Base-by-base conservation (phyloP, 208 protist species). In the Vickermania ingenoplastis region DNA sequence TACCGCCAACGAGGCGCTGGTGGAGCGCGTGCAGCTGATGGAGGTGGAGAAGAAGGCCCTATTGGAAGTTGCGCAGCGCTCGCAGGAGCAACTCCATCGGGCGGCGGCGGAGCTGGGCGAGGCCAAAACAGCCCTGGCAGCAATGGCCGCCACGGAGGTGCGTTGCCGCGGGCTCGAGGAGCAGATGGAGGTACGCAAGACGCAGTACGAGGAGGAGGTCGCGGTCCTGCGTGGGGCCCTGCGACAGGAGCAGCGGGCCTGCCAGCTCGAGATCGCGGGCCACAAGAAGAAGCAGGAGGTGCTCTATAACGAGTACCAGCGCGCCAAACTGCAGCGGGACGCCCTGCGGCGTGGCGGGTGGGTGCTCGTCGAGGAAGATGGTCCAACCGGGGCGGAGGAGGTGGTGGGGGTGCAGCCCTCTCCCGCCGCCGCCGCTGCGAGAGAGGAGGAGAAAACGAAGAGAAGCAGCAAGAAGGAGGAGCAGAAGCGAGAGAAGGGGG, bases 161-260 rank as follows among this genome's bases (percentile, higher is more conserved):
- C 41, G 73, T 11, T 59, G 67, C 26, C 41, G 60, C 36, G 27
- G 54, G 31, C 29, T 83, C 5, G 65, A 31, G 2, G 23, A 41
- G 31, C 57, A 64, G 23, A 55, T 52, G 21, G 65, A 70, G 17
- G 41, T 58, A 60, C 53, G 61, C 30, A 1, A 53, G 17, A 50
- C 29, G 21, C 7, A 7, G 11, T 7, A 7, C 7, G 36, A 45
- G 36, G 11, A 45, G 11, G 36, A 45, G 36, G 36, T 45, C 11
- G 11, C 11, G 14, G 36, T 83, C 7, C 75, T 71, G 29, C 76
- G 79, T 53, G 75, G 57, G 14, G 75, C 80, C 17, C 41, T 79
- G 52, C 61, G 57, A 31, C 52, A 59, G 14, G 45, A 83, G 56
- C 80, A 83, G 65, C 48, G 67, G 13, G 25, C 52, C 5, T 73